These are phyloP conservation scores for Dacryopinax primogenitus DNA, from an alignment of 768 basidiomycete genomes.

Conservation along the genomic window DNA sequence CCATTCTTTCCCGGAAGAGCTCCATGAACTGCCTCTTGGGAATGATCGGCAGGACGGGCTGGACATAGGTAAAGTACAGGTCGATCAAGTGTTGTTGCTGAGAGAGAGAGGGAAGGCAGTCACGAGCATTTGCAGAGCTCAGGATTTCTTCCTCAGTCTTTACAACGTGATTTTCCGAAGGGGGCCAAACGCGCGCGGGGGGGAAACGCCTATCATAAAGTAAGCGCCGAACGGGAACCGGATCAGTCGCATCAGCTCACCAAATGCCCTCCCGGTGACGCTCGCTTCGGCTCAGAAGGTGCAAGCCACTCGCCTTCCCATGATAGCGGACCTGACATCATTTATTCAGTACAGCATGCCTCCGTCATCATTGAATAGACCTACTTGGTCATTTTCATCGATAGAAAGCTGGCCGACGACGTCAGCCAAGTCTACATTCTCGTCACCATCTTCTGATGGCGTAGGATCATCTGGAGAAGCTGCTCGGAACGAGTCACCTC, in stretches of 20 bases:
- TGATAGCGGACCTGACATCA: conserved; percentile 51
- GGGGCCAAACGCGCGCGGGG: conserved; percentile 81
- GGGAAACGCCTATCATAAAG: conserved; percentile 44
- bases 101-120: conserved; percentile 41
- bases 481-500: background rate
- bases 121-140: conserved; percentile 24
- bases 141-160: conserved; percentile 20
- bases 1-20: conserved; percentile 28
- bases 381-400: conserved; percentile 63
- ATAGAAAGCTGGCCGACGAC: conserved; percentile 77
- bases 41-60: conserved; percentile 63
- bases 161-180: conserved; percentile 28
- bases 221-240: background rate
- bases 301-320: conserved; percentile 69
- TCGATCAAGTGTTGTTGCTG: conserved; percentile 58
- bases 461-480: conserved; percentile 21
- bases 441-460: conserved; percentile 31
- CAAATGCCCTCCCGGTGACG: conserved; percentile 13
- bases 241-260: background rate
- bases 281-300: conserved; percentile 36
- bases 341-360: background rate
- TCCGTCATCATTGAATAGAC: background rate
- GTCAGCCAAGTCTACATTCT: conserved; percentile 35
- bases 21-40: conserved; percentile 59
- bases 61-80: conserved; percentile 72